These are phyloP conservation scores for Leccinum barrowsii DNA, from an alignment of 768 basidiomycete species.

Conservation along the genomic window DNA sequence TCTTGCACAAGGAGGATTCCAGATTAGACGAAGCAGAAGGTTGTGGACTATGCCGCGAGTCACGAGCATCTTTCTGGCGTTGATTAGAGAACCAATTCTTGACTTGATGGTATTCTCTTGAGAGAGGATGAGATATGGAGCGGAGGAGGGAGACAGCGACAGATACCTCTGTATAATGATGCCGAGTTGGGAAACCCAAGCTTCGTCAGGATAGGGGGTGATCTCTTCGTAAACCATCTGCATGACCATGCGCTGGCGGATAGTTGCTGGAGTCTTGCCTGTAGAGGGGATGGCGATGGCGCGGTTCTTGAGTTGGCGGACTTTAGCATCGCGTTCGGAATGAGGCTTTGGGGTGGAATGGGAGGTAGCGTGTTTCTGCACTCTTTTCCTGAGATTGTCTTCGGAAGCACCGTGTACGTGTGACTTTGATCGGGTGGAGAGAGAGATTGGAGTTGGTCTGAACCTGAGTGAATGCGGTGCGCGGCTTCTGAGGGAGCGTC, in stretches of 20 bases:
- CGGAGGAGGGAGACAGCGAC: neutral
- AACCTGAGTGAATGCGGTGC: slow-evolving; percentile 15
- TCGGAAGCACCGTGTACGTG: slow-evolving; percentile 22
- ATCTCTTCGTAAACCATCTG: slow-evolving; percentile 64
- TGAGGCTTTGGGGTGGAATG: slow-evolving; percentile 20
- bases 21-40: slow-evolving; percentile 31
- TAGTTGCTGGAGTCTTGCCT: slow-evolving; percentile 48
- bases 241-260: slow-evolving; percentile 53
- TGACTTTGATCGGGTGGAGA: slow-evolving; percentile 26
- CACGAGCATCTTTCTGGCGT: slow-evolving; percentile 45
- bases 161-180: slow-evolving; percentile 53
- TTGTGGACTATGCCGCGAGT: slow-evolving; percentile 34
- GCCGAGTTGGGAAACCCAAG: slow-evolving; percentile 58
- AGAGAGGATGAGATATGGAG: slow-evolving; percentile 2
- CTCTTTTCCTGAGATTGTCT: slow-evolving; percentile 27
- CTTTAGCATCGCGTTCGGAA: slow-evolving; percentile 30
- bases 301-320: slow-evolving; percentile 30
- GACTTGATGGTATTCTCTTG: slow-evolving; percentile 56
- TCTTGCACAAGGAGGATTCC: slow-evolving; percentile 34
- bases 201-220: slow-evolving; percentile 60
- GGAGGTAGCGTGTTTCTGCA: slow-evolving; percentile 21
- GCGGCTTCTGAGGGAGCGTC: slow-evolving; percentile 29
- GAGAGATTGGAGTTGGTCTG: slow-evolving; percentile 23
- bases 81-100: slow-evolving; percentile 71
- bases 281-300: slow-evolving; percentile 33